Evolutionary conservation across 2,329 filamentous ascomycete genomes (phyloP).

Genomic region (Colletotrichum lupini): DNA sequence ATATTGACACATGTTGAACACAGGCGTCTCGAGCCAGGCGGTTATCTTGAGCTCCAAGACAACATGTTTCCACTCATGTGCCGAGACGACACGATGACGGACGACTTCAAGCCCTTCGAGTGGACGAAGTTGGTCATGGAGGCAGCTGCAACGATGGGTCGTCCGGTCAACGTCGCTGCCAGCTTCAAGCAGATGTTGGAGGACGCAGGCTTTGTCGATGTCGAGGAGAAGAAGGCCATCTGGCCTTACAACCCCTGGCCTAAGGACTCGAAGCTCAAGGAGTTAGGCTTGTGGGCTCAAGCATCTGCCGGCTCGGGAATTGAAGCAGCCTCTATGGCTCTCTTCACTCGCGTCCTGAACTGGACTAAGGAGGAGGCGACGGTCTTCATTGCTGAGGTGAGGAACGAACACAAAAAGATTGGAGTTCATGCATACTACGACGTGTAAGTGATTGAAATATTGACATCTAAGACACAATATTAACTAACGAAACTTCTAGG

Average conservation of each 20-base stretch:
- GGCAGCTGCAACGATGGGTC: constrained; percentile 7
- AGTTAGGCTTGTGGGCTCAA: constrained; percentile 49
- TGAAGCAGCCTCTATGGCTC: constrained; percentile 46
- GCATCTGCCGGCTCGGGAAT: constrained; percentile 43
- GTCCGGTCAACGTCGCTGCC: background rate
- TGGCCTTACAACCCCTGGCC: constrained; percentile 65
- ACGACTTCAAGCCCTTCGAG: constrained; percentile 40
- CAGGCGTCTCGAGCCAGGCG: constrained; percentile 43
- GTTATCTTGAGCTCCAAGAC: constrained; percentile 47
- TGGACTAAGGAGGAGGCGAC: constrained; percentile 48
- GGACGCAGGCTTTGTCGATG: constrained; percentile 56
- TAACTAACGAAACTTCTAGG: background rate
- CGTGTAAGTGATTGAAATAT: constrained; percentile 42
- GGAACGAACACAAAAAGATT: constrained; percentile 45
- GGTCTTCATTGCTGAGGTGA: constrained; percentile 46
- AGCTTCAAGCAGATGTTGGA: constrained; percentile 52
- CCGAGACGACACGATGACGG: constrained; percentile 45
- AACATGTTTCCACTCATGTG: constrained; percentile 40
- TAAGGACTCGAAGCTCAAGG: constrained; percentile 59
- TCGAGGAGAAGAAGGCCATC: constrained; percentile 56
- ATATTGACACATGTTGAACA: too few relatives aligned
- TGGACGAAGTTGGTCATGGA: constrained; percentile 49
- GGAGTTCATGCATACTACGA: constrained; percentile 51
- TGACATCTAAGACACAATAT: accelerated
- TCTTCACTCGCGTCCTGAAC: constrained; percentile 46